phyloP scores from a whole-genome alignment of 164 flowering plant genomes.

The Vitis cinerea region DNA sequence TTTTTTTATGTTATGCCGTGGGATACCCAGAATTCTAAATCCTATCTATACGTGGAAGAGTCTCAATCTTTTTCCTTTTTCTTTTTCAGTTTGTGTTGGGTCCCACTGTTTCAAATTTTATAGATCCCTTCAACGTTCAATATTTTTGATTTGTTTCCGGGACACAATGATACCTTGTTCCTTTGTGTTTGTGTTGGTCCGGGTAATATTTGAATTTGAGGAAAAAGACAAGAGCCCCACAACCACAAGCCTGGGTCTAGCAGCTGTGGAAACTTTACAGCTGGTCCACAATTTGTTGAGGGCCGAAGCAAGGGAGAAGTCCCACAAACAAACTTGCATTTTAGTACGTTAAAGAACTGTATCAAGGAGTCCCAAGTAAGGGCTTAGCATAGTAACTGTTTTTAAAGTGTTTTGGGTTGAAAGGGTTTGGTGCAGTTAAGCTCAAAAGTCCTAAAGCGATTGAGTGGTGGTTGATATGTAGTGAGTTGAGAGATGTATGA shows the following conservation, averaged over 20 bases:
- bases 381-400: too few species aligned
- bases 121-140: constrained; percentile 8
- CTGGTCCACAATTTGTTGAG: too few species aligned
- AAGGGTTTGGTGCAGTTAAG: too few species aligned
- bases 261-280: not conserved
- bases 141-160: not conserved
- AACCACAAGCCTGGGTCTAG: not conserved
- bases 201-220: constrained; percentile 4
- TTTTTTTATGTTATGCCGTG: constrained; percentile 1
- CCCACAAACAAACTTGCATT: too few species aligned
- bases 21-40: too few species aligned
- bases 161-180: too few species aligned
- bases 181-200: not conserved
- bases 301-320: too few species aligned
- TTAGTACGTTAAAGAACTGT: too few species aligned
- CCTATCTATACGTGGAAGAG: not conserved
- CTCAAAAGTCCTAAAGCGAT: too few species aligned
- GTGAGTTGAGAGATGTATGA: constrained; percentile 3
- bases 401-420: too few species aligned
- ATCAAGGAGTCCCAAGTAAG: too few species aligned
- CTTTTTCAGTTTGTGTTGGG: constrained; percentile 10
- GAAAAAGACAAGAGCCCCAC: not conserved
- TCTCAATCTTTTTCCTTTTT: not conserved
- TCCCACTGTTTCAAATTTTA: constrained; percentile 13
- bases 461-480: constrained; percentile 3